Evolutionary conservation across 208 protist genomes (phyloP).

Genomic region (Leishmania arabica): DNA sequence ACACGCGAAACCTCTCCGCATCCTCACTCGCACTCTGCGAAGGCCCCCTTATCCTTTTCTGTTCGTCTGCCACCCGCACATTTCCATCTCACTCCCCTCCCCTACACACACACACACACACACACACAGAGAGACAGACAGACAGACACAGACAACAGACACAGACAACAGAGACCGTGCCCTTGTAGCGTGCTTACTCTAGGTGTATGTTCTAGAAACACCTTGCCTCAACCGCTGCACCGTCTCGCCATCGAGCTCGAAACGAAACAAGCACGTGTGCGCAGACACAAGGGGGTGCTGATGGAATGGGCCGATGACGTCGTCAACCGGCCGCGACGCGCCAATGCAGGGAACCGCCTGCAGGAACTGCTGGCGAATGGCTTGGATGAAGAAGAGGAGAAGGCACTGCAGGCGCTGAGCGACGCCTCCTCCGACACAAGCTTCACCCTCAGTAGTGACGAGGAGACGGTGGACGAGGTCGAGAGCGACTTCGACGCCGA

Average conservation of each 20-base stretch:
- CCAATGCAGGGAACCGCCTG: constrained; percentile 67
- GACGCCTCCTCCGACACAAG: constrained; percentile 64
- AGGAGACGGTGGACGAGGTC: constrained; percentile 62
- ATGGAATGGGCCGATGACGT: constrained; percentile 55
- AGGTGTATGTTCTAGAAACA: not conserved
- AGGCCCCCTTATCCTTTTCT: not conserved
- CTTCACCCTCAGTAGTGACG: constrained; percentile 59
- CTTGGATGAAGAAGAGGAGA: constrained; percentile 71
- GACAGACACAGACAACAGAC: not conserved
- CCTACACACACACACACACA: no score
- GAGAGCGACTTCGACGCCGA: constrained; percentile 84
- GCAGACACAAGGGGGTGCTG: not conserved
- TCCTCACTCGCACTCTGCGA: not conserved
- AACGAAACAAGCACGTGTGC: not conserved
- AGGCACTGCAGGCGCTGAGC: constrained; percentile 40
- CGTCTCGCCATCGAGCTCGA: not conserved
- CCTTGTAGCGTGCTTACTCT: not conserved
- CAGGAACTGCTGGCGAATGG: constrained; percentile 68
- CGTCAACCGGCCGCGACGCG: constrained; percentile 40
- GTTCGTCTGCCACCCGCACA: not conserved
- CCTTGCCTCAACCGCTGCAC: not conserved
- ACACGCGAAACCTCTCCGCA: not conserved
- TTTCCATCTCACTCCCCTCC: not conserved
- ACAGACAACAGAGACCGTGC: not conserved
- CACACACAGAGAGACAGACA: no score